Evolutionary conservation across 192 early-diverging fungal species (phyloP), one percentile per base, ranked within the genome.

Genomic region (Coemansia sp.): DNA sequence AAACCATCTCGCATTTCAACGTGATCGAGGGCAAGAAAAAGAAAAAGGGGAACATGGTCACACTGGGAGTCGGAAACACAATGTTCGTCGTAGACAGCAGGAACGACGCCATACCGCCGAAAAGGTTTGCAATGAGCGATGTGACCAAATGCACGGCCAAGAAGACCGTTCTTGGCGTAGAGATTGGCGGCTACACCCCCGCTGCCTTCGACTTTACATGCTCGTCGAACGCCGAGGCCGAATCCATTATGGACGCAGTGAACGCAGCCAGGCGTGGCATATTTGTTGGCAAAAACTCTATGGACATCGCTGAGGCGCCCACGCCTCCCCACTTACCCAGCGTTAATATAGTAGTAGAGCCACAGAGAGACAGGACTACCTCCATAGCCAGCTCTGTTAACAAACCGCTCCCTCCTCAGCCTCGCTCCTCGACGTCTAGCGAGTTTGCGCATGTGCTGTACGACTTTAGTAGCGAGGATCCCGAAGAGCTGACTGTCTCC

Each of bases 401-500:
- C 29, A 6, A 34, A 8, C 15, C 54, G 32, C 32, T 34, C 15
- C n/a, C 32, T 35, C 36, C 63, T 9, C 41, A 20, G 11, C 20
- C 57, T 8, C 57, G 36, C 9, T 10, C 55, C 3, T 11, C 59
- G 25, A 59, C 49, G 0, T 25, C 66, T 2, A 69, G 67, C 38
- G 72, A 74, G 52, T 56, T 66, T 15, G 82, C 74, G n/a, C 52
- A 85, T 20, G 79, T 84, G 17, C 45, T 99, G 48, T 98, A 93
- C 60, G 88, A 90, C 55, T 99, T 97, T 79, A 74, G 88, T 19
- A 89, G 92, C 14, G 83, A 88, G 33, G 89, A 90, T 50, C 86
- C 87, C 4, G 96, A 95, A 61, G 96, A 99, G 80, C 74, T 99
- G n/a, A 76, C 83, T 8, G 93, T 99, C 15, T 62, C 70, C 0